Base-by-base conservation (phyloP, 2,329 filamentous ascomycete species). In the Didymella sp. region DNA sequence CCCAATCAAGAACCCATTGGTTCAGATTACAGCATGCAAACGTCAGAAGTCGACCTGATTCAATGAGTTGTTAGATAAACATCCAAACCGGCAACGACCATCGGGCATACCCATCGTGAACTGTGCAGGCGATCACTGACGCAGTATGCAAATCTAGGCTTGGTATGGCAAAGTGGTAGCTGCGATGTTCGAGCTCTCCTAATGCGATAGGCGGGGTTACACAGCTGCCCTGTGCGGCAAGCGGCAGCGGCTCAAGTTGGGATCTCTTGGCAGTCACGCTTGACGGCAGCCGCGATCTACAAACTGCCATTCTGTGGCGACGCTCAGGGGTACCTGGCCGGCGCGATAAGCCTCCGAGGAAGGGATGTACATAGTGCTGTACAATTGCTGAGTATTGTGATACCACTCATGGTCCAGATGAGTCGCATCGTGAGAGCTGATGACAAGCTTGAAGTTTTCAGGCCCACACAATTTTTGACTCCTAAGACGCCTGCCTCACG, bases 11-110 rank as follows among this genome's bases (percentile, higher is more conserved):
- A 8, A 62, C 66, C 67, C 67, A 70, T 45, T 71, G 68, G 46
- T 70, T 71, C 22, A 74, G 61, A 44, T 61, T 63, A 56, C 72
- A 73, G n/a, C 69, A 71, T 13, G 71, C 69, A 3, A 73, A 61
- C 12, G 64, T 69, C 41, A 71, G 60, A 41, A 69, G 59, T 21
- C 66, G 59, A 13, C 62, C 59, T 65, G 59, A 58, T 35, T 5
- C 8, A 19, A 15, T 7, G 2, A 24, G 13, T 21, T 2, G 43
- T 56, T 21, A 56, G 47, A 24, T 5, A 37, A 7, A 2, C 11
- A 5, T 6, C 48, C 11, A n/a, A 2, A 13, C 3, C 41, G 15
- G 15, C 28, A 15, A 24, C 7, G 6, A n/a, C 4, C 7, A 19
- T 1, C 9, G 22, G 12, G 30, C 54, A 4, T 42, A 57, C 54